Conservation (phyloP, 306 rosid genomes). For the Inga laurina region DNA sequence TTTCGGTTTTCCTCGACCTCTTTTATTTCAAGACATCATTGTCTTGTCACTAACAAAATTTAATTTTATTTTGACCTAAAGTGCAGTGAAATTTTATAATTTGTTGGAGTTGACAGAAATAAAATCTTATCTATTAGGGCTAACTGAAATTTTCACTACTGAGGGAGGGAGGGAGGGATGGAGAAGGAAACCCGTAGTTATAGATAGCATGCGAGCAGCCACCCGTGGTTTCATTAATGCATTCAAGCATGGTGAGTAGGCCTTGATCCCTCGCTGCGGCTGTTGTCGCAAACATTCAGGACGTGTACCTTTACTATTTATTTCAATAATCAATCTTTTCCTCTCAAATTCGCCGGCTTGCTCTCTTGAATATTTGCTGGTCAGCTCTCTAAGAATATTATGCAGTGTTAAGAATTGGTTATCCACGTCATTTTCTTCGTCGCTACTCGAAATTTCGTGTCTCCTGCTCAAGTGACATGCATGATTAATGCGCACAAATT, state of each 20-base stretch:
- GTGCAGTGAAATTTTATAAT: too few species aligned
- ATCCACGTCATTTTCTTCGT: slow-evolving; percentile 24
- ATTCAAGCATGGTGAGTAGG: slow-evolving; percentile 37
- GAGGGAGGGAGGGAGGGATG: too few species aligned
- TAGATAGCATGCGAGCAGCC: slow-evolving; percentile 37
- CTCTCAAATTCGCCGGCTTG: slow-evolving; percentile 22
- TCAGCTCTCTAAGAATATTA: slow-evolving; percentile 49
- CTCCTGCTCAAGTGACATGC: slow-evolving; percentile 23
- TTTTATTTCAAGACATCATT: too few species aligned
- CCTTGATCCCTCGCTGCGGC: slow-evolving; percentile 5
- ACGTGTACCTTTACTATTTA: slow-evolving; percentile 22
- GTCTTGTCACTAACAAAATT: too few species aligned
- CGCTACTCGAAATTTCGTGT: background rate
- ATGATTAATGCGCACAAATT: too few species aligned
- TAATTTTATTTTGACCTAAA: too few species aligned
- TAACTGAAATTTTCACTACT: too few species aligned
- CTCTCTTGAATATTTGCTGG: slow-evolving; percentile 10
- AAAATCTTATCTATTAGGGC: too few species aligned
- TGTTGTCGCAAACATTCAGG: slow-evolving; percentile 15
- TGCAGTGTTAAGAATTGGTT: slow-evolving; percentile 41
- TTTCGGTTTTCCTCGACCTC: too few species aligned
- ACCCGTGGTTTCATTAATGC: background rate
- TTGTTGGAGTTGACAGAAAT: too few species aligned
- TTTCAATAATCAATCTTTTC: slow-evolving; percentile 33
- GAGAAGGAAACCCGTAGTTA: slow-evolving; percentile 18